Evolutionary conservation across 805 yeast genomes (phyloP).

Genomic region (Wickerhamiella dianesei): DNA sequence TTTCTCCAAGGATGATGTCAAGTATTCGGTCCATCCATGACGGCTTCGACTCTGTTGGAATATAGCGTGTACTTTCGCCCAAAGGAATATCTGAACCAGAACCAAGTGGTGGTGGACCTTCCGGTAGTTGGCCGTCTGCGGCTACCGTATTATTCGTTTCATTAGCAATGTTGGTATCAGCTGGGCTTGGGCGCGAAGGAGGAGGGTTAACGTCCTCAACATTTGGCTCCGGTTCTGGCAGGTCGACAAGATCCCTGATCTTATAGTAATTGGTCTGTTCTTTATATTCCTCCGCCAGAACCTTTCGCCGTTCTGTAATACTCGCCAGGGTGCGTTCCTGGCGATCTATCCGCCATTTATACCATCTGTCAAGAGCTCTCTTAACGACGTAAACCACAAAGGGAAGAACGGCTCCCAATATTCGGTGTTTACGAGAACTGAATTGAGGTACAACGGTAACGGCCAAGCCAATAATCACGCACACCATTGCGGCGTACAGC

Average conservation of each 20-base stretch:
- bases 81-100: too few relatives aligned
- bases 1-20: constrained; percentile 42
- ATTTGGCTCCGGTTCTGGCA: too few relatives aligned
- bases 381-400: constrained; percentile 14
- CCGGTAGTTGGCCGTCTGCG: too few relatives aligned
- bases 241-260: constrained; percentile 56
- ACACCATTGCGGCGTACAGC: constrained; percentile 22
- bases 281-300: constrained; percentile 54
- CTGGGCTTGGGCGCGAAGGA: too few relatives aligned
- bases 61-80: background rate
- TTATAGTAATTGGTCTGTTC: constrained; percentile 59
- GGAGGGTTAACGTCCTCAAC: too few relatives aligned
- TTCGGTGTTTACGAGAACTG: background rate
- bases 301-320: constrained; percentile 35
- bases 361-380: constrained; percentile 9
- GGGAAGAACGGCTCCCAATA: constrained; percentile 6
- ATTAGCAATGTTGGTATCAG: too few relatives aligned
- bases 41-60: constrained; percentile 15
- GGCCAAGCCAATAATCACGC: constrained; percentile 6
- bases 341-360: constrained; percentile 16
- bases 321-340: constrained; percentile 22
- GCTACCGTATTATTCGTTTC: too few relatives aligned
- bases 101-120: background rate
- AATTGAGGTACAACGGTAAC: background rate
- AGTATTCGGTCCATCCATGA: constrained; percentile 33